phyloP scores from a whole-genome alignment of 331 rosid genomes.

The Erythrophleum ivorense region DNA sequence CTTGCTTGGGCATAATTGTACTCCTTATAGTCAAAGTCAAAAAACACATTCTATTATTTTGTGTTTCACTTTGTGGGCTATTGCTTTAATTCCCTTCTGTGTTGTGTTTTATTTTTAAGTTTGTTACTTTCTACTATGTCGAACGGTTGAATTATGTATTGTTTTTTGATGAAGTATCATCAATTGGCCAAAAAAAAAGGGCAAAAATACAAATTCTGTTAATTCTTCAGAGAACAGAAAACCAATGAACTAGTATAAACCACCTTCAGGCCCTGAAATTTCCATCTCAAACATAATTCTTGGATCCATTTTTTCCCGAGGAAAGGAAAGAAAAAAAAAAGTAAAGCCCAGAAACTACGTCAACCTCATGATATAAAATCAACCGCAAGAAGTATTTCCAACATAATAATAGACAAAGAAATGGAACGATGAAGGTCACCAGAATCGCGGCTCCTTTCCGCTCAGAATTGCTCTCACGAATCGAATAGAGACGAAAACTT shows the following conservation, averaged over 20 bases:
- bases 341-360: background rate
- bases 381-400: background rate
- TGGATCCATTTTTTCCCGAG: background rate
- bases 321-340: background rate
- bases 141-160: background rate
- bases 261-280: background rate
- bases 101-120: background rate
- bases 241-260: background rate
- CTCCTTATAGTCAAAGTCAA: background rate
- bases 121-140: background rate
- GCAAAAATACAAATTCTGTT: background rate
- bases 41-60: background rate
- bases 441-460: conserved; percentile 1
- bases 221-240: conserved; percentile 20
- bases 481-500: background rate
- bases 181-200: background rate
- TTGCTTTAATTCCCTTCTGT: background rate
- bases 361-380: background rate
- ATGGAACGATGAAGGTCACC: conserved; percentile 21
- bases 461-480: conserved; percentile 6
- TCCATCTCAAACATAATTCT: background rate
- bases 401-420: background rate
- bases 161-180: background rate
- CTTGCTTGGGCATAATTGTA: background rate
- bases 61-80: background rate